Base-by-base conservation (phyloP, 2,329 filamentous ascomycete genomes). In the Colletotrichum ledebouriae region DNA sequence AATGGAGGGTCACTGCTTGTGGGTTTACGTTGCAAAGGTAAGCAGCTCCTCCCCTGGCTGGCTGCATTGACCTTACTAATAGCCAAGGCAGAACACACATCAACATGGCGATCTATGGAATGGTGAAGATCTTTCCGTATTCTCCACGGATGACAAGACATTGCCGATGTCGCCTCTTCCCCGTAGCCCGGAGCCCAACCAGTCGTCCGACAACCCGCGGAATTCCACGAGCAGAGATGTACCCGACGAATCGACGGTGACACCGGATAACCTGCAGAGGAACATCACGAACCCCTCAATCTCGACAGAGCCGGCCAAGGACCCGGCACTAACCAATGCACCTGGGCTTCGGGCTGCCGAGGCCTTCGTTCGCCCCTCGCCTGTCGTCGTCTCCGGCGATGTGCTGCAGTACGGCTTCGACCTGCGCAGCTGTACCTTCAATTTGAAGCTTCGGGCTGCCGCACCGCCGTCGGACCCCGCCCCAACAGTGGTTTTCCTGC, bases 101-200 rank as follows among this genome's bases (percentile, higher is more conserved):
- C 85, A 91, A 75, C 91, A 93, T 81, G 96, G 96, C 62, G 96
- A 99, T 75, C 89, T 94, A 72, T 99, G 96, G 96, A 99, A 99
- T 73, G 96, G 96, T 53, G 96, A 99, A 78, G 96, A 99, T 77
- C 81, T 99, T 39, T 98, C 94, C 5, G 96, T 99, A 62, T 92
- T 90, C 76, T 98, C 94, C 0, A 73, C 88, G 5, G 94, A 99
- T 76, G 97, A 99, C 78, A 90, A 89, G 62, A 80, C 84, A 15
- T 77, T 91, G 44, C 85, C 87, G 2, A 75, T 83, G 44, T 87
- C 87, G 2, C 76, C 85, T 6, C 69, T 87, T 3, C 86, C 85
- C 1, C 83, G 76, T 67, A 80, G 74, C 4, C 75, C 80, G 0
- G 76, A 78, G 3, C 63, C 75, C 3, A 81, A 78, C 59, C 39